These are phyloP conservation scores for Gossypium gossypioides DNA, from an alignment of 441 rosid species.

Conservation along the genomic window DNA sequence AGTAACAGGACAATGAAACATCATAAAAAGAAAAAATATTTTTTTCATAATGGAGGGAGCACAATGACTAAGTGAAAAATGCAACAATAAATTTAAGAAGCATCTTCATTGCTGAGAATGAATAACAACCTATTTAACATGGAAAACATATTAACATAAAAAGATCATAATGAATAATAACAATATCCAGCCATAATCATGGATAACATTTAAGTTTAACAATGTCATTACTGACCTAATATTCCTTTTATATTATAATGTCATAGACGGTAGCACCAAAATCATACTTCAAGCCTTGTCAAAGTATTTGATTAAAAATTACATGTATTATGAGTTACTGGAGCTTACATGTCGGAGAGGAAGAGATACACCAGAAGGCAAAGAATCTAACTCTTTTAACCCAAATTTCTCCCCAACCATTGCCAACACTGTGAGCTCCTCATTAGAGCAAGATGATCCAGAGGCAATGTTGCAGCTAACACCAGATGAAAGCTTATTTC, in stretches of 20 bases:
- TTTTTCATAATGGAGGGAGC: not conserved
- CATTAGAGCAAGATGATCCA: conserved; percentile 66
- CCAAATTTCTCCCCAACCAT: conserved; percentile 99
- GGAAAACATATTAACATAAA: not conserved
- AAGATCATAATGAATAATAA: not conserved
- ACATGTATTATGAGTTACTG: not conserved
- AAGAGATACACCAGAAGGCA: conserved; percentile 89
- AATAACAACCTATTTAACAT: not conserved
- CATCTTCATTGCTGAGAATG: not conserved
- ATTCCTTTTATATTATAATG: not conserved
- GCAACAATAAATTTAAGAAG: conserved; percentile 1
- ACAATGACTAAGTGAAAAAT: not conserved
- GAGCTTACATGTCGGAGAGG: conserved; percentile 93
- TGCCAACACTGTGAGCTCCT: conserved; percentile 82
- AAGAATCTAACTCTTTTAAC: conserved; percentile 69
- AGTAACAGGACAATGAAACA: not conserved
- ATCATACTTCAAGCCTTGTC: not conserved
- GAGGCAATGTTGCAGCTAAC: conserved; percentile 61
- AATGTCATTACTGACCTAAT: not conserved
- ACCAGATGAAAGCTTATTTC: conserved; percentile 65
- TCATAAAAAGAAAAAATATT: not conserved
- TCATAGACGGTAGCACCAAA: not conserved
- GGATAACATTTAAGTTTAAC: not conserved
- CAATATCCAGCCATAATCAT: not conserved
- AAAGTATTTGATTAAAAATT: not conserved